phyloP scores from a whole-genome alignment of 192 early-diverging fungal species.

The Coemansia sp. region DNA sequence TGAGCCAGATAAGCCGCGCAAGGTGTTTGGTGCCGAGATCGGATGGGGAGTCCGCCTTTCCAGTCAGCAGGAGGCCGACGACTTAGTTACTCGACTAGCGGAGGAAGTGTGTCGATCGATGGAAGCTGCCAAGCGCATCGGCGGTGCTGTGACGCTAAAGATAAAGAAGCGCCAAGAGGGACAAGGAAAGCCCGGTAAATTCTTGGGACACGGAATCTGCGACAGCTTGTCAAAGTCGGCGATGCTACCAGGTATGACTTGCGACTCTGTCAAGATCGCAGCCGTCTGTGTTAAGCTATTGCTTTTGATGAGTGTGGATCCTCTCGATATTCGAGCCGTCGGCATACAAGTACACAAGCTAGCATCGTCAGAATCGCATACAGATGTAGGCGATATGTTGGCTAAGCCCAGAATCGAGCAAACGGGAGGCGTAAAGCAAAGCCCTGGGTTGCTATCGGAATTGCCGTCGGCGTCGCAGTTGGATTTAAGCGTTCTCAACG shows the following conservation, averaged over 20 bases:
- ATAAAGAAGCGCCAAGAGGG: constrained; percentile 61
- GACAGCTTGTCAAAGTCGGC: constrained; percentile 64
- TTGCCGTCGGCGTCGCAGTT: constrained; percentile 51
- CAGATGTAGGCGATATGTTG: constrained; percentile 22
- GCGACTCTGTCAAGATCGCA: constrained; percentile 48
- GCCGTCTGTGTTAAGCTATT: constrained; percentile 22
- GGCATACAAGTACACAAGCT: constrained; percentile 47
- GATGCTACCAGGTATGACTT: constrained; percentile 55
- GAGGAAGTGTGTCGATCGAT: constrained; percentile 72
- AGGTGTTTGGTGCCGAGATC: constrained; percentile 83
- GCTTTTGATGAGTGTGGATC: constrained; percentile 26
- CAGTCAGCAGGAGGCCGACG: constrained; percentile 65
- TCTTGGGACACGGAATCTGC: constrained; percentile 70
- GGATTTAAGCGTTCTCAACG: constrained; percentile 32
- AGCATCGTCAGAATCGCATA: constrained; percentile 6
- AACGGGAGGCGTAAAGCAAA: neutral
- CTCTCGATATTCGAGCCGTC: constrained; percentile 47
- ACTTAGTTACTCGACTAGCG: constrained; percentile 69
- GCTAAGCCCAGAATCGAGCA: constrained; percentile 18
- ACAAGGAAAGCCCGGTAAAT: constrained; percentile 60
- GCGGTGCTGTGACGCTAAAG: constrained; percentile 70
- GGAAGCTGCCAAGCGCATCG: constrained; percentile 59
- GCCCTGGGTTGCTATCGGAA: neutral
- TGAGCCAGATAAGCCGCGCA: constrained; percentile 67
- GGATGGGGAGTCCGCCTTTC: constrained; percentile 91